Conservation (phyloP, 1,139 yeast species). For the Yamadazyma songkhlaensis region DNA sequence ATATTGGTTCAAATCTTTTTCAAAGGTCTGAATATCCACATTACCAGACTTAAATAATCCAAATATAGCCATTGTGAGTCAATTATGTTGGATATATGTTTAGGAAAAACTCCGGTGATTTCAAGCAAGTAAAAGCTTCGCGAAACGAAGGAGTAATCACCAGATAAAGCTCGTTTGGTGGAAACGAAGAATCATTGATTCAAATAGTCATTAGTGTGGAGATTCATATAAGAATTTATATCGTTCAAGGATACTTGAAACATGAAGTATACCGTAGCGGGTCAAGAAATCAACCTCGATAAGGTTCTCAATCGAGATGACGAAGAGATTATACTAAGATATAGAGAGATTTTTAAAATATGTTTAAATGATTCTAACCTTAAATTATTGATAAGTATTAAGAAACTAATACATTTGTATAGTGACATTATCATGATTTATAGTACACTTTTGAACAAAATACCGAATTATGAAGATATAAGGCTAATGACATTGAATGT, state of each 20-base stretch:
- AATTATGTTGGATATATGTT: not conserved
- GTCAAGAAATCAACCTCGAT: constrained; percentile 24
- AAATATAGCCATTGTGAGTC: constrained; percentile 25
- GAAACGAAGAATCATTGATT: too few species aligned
- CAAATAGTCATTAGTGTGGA: too few species aligned
- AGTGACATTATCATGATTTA: constrained; percentile 41
- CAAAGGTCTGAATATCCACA: constrained; percentile 51
- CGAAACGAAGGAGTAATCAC: not conserved
- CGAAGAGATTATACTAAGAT: constrained; percentile 23
- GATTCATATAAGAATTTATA: too few species aligned
- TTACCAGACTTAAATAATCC: constrained; percentile 32
- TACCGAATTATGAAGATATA: constrained; percentile 43
- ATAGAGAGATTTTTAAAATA: constrained; percentile 28
- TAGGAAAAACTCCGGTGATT: not conserved
- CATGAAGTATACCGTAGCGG: constrained; percentile 39
- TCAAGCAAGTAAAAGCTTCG: not conserved
- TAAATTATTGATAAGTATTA: constrained; percentile 26
- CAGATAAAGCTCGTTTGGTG: not conserved
- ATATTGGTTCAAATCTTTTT: constrained; percentile 45
- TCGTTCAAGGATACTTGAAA: not conserved
- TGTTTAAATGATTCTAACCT: constrained; percentile 34
- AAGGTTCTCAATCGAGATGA: constrained; percentile 22
- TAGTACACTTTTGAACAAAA: constrained; percentile 37
- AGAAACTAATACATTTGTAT: constrained; percentile 35
- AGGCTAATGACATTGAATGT: constrained; percentile 31